These are phyloP conservation scores for Fusarium coicis DNA, from an alignment of 2,329 filamentous ascomycete genomes.

Conservation along the genomic window DNA sequence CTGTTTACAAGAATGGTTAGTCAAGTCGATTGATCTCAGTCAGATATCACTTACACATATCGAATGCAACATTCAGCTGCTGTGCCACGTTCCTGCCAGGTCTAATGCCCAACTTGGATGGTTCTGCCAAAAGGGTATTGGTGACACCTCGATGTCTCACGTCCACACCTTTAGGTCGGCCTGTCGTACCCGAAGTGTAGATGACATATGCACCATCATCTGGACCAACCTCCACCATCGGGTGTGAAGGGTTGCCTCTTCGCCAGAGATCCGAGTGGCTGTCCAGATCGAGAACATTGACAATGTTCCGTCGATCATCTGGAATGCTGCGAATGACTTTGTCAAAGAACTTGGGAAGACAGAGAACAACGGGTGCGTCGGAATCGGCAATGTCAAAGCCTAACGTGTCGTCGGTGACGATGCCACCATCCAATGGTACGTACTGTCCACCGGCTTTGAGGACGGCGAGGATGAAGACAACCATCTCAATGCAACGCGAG, in stretches of 20 bases:
- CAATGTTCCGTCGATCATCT: background rate
- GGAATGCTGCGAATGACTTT: constrained; percentile 29
- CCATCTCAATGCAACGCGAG: constrained; percentile 34
- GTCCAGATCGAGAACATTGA: constrained; percentile 28
- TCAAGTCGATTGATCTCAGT: accelerated
- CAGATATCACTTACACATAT: constrained; percentile 27
- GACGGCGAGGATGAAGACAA: constrained; percentile 31
- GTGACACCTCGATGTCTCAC: constrained; percentile 29
- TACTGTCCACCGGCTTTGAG: constrained; percentile 34
- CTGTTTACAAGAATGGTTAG: background rate
- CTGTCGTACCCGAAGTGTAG: constrained; percentile 32
- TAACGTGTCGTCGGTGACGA: constrained; percentile 27
- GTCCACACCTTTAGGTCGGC: constrained; percentile 31
- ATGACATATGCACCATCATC: constrained; percentile 34
- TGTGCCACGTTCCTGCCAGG: constrained; percentile 31
- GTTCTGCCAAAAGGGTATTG: constrained; percentile 27
- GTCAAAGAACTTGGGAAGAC: constrained; percentile 31
- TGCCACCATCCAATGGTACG: constrained; percentile 29
- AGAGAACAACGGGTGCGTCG: constrained; percentile 15
- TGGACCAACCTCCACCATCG: constrained; percentile 13
- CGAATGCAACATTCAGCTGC: constrained; percentile 31
- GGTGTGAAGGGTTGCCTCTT: constrained; percentile 12
- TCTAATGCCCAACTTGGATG: constrained; percentile 21
- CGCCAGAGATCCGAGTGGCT: constrained; percentile 12
- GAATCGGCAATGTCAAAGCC: constrained; percentile 33